Evolutionary conservation across 495 filamentous ascomycete genomes (phyloP).

Genomic region (Amorphotheca resinae): DNA sequence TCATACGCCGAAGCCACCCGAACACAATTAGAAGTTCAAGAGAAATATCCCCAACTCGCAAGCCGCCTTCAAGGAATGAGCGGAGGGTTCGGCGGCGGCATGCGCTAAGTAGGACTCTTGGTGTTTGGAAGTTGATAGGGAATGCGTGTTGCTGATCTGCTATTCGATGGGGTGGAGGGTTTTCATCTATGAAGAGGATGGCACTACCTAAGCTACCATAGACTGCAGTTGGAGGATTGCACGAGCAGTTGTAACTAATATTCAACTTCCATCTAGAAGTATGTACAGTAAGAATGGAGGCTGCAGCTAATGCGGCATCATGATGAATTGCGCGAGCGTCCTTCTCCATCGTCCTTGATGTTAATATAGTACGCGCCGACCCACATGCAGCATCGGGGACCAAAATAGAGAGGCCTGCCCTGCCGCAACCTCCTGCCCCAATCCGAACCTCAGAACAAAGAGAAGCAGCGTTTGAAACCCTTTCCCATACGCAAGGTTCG

Average conservation of each 20-base stretch:
- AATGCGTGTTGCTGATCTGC: not conserved
- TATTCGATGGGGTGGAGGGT: slow-evolving; percentile 1
- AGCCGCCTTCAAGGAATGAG: slow-evolving; percentile 66
- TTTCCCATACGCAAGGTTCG: no score
- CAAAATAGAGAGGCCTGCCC: no score
- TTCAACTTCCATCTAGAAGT: slow-evolving; percentile 17
- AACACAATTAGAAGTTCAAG: slow-evolving; percentile 93
- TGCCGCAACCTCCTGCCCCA: no score
- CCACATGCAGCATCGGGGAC: no score
- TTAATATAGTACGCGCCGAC: no score
- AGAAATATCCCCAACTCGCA: slow-evolving; percentile 94
- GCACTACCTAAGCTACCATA: no score
- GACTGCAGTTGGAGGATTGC: not conserved
- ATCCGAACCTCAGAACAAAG: no score
- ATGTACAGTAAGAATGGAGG: slow-evolving; percentile 18
- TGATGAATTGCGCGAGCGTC: no score
- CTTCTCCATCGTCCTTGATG: no score
- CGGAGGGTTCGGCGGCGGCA: slow-evolving; percentile 12
- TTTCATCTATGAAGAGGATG: not conserved
- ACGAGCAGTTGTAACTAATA: slow-evolving; percentile 18
- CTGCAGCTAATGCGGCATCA: no score
- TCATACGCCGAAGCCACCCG: slow-evolving; percentile 95
- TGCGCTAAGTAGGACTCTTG: slow-evolving; percentile 17
- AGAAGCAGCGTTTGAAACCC: no score
- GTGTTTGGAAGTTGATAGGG: slow-evolving; percentile 3